Percentiles rank a stretch among this genome's conserved stretches.
These are phyloP conservation scores for Antrodiella citrinella DNA, from an alignment of 768 basidiomycete genomes.

Conservation along the genomic window DNA sequence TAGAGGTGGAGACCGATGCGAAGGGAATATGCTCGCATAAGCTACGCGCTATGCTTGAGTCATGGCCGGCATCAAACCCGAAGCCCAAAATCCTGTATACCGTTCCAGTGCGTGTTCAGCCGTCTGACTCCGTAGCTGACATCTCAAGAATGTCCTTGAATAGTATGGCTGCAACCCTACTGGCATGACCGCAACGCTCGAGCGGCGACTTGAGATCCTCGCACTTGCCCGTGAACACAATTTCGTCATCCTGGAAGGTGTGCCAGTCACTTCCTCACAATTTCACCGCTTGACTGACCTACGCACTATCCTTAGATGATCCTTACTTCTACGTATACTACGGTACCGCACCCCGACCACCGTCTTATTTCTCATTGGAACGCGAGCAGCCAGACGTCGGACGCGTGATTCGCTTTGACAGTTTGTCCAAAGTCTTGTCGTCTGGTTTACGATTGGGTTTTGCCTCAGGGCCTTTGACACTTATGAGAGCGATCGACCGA, in stretches of 20 bases:
- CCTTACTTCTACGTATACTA: conserved; percentile 79
- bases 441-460: conserved; percentile 80
- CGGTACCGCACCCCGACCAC: conserved; percentile 50
- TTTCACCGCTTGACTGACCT: no score
- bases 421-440: conserved; percentile 78
- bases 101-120: conserved; percentile 44
- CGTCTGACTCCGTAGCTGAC: neutral
- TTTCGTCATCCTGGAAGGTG: conserved; percentile 84
- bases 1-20: conserved; percentile 76
- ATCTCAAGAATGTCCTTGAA: neutral
- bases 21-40: conserved; percentile 57
- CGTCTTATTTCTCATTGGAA: conserved; percentile 83
- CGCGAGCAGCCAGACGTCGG: conserved; percentile 52
- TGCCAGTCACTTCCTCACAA: no score
- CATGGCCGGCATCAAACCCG: conserved; percentile 64
- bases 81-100: conserved; percentile 81
- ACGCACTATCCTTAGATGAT: no score
- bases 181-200: conserved; percentile 66
- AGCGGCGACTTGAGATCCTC: conserved; percentile 67
- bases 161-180: conserved; percentile 88
- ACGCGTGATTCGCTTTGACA: conserved; percentile 83
- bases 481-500: conserved; percentile 66
- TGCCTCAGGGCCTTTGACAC: conserved; percentile 60
- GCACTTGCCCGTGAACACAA: conserved; percentile 65
- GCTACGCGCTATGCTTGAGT: conserved; percentile 56